Evolutionary conservation across 352 stramenopile species (phyloP).

Genomic region (Pythium scleroteichum): DNA sequence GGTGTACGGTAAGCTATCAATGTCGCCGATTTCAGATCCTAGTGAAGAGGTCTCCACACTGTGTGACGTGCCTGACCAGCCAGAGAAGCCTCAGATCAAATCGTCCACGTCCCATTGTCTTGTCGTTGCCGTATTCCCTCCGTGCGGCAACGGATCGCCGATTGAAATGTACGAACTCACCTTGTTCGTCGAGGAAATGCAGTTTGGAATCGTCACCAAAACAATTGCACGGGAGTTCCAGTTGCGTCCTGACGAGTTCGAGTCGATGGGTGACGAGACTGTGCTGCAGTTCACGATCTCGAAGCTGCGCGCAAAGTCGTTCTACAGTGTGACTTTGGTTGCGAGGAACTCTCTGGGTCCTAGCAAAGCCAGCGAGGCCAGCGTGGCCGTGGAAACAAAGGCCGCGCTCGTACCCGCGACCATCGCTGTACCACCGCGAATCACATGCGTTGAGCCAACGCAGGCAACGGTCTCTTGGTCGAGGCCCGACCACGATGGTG

Average conservation of each 20-base stretch:
- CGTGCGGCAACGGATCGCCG: slow-evolving; percentile 49
- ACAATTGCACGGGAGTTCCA: slow-evolving; percentile 41
- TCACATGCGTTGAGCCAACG: slow-evolving; percentile 48
- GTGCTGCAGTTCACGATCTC: slow-evolving; percentile 23
- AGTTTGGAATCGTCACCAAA: slow-evolving; percentile 58
- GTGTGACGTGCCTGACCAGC: slow-evolving; percentile 49
- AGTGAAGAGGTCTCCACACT: slow-evolving; percentile 40
- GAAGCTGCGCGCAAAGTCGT: slow-evolving; percentile 42
- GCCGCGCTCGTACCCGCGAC: slow-evolving; percentile 37
- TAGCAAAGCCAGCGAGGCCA: slow-evolving; percentile 40
- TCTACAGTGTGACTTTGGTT: slow-evolving; percentile 49
- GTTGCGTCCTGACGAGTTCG: slow-evolving; percentile 28
- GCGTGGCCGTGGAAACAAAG: slow-evolving; percentile 41
- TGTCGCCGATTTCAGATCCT: slow-evolving; percentile 44
- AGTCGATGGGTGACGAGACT: background rate
- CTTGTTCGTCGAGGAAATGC: slow-evolving; percentile 52
- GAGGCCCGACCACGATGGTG: slow-evolving; percentile 50
- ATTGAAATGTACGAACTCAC: slow-evolving; percentile 51
- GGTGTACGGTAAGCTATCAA: slow-evolving; percentile 53
- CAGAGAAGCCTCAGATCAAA: slow-evolving; percentile 27
- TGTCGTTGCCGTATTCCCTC: slow-evolving; percentile 34
- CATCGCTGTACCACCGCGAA: slow-evolving; percentile 29
- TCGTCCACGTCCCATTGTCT: slow-evolving; percentile 45
- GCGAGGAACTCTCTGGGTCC: slow-evolving; percentile 50
- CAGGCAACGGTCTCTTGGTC: slow-evolving; percentile 44